Evolutionary conservation across 139 green algal species (phyloP).

Genomic region (Astrephomene gubernaculifera): DNA sequence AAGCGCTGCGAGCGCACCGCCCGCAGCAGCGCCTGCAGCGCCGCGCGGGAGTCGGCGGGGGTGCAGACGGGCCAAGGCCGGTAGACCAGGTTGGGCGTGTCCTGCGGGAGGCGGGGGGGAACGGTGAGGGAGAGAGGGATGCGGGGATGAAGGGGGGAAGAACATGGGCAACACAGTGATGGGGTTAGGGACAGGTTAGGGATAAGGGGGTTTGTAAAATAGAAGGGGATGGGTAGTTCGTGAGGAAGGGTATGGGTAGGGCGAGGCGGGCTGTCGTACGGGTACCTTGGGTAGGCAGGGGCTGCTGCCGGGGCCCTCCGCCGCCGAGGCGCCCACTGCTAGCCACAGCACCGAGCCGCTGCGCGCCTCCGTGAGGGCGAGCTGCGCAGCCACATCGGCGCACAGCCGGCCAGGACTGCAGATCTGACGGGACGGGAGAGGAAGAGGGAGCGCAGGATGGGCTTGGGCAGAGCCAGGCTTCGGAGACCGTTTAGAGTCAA

Average conservation of each 20-base stretch:
- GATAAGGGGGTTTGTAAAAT: no score
- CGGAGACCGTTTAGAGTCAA: no score
- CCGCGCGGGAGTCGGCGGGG: not conserved
- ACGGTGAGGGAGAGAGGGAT: not conserved
- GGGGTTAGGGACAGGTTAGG: no score
- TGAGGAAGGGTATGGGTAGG: no score
- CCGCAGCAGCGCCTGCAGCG: conserved; percentile 1
- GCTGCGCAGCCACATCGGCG: not conserved
- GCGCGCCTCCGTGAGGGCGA: not conserved
- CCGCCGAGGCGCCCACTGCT: not conserved
- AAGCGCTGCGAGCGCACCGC: not conserved
- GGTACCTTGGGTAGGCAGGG: no score
- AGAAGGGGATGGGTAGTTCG: no score
- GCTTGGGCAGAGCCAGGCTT: no score
- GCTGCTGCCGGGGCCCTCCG: no score
- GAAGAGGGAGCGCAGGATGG: no score
- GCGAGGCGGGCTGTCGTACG: no score
- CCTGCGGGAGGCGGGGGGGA: not conserved
- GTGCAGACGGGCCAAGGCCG: not conserved
- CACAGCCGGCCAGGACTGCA: conserved; percentile 13
- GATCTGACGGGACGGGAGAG: not conserved
- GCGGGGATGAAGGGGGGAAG: not conserved
- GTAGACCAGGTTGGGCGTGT: not conserved
- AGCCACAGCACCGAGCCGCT: conserved; percentile 12
- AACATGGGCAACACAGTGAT: no score